These are phyloP conservation scores for Phytophthora sp. DNA, from an alignment of 352 stramenopile genomes.

Conservation along the genomic window DNA sequence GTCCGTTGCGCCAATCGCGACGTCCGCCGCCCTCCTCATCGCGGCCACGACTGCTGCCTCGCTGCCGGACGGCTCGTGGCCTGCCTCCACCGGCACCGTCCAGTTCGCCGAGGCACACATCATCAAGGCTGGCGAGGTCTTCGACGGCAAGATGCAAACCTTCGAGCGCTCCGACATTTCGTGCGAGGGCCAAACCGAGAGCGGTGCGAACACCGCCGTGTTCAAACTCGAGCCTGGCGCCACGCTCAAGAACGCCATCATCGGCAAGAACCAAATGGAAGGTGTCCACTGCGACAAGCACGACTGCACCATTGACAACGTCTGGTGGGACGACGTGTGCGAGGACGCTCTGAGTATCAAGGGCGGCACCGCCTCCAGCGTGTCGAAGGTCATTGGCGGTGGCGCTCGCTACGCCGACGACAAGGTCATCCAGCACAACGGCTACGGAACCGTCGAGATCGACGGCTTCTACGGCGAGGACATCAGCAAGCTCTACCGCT, in stretches of 20 bases:
- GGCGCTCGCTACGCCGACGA: constrained; percentile 44
- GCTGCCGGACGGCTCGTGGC: constrained; percentile 20
- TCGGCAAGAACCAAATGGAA: constrained; percentile 23
- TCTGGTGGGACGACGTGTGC: too few relatives aligned
- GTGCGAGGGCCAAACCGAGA: constrained; percentile 40
- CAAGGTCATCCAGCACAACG: constrained; percentile 49
- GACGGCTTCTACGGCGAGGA: constrained; percentile 4
- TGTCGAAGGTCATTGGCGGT: constrained; percentile 24
- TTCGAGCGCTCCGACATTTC: too few relatives aligned
- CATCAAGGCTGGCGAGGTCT: constrained; percentile 35
- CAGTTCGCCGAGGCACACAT: constrained; percentile 27
- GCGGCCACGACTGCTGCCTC: constrained; percentile 2
- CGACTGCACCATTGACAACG: too few relatives aligned
- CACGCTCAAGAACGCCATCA: constrained; percentile 27
- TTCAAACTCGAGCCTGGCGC: too few relatives aligned
- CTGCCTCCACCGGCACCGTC: constrained; percentile 9
- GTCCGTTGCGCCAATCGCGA: constrained; percentile 6
- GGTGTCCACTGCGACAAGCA: constrained; percentile 17
- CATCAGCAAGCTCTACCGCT: constrained; percentile 4
- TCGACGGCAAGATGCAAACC: constrained; percentile 31
- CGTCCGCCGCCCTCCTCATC: constrained; percentile 6
- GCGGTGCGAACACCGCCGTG: constrained; percentile 21
- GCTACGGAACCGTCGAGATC: constrained; percentile 20
- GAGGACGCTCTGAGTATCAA: too few relatives aligned
- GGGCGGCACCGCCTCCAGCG: constrained; percentile 27